Evolutionary conservation across 2,329 filamentous ascomycete species (phyloP).

Genomic region (Endocalyx cinctus): DNA sequence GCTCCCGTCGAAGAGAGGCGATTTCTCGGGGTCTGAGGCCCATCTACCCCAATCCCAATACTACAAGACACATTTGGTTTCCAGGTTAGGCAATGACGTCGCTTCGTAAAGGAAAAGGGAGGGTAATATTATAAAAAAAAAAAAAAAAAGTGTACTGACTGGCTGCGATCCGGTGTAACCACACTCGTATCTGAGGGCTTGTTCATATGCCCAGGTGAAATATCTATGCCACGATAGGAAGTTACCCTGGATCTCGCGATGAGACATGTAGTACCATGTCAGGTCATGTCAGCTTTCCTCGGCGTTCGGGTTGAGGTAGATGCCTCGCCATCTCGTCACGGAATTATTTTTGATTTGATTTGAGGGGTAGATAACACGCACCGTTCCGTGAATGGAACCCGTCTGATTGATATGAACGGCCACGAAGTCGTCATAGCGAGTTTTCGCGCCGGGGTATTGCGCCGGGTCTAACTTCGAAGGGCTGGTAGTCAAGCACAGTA

Average conservation of each 20-base stretch:
- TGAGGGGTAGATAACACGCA: constrained; percentile 5
- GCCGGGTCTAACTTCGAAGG: constrained; percentile 18
- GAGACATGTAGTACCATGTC: too few relatives aligned
- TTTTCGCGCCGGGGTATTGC: constrained; percentile 21
- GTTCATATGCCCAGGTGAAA: constrained; percentile 21
- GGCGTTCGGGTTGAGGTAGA: too few relatives aligned
- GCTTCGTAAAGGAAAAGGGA: too few relatives aligned
- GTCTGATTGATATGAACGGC: constrained; percentile 27
- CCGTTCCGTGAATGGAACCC: constrained; percentile 19
- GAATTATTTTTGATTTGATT: too few relatives aligned
- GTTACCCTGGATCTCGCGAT: too few relatives aligned
- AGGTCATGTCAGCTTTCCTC: too few relatives aligned
- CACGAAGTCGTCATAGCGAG: constrained; percentile 28
- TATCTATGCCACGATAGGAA: constrained; percentile 25
- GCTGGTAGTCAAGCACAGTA: constrained; percentile 17
- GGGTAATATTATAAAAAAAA: constrained; percentile 5
- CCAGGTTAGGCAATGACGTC: too few relatives aligned
- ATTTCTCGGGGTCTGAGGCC: constrained; percentile 33
- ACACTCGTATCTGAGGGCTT: constrained; percentile 24
- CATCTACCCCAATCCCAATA: constrained; percentile 42
- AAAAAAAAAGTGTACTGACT: constrained; percentile 7
- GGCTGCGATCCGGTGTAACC: constrained; percentile 23
- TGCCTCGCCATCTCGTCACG: too few relatives aligned
- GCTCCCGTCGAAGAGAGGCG: constrained; percentile 44
- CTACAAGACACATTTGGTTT: too few relatives aligned